phyloP scores from a whole-genome alignment of 148 eudicot species.

The Cornus suecica region DNA sequence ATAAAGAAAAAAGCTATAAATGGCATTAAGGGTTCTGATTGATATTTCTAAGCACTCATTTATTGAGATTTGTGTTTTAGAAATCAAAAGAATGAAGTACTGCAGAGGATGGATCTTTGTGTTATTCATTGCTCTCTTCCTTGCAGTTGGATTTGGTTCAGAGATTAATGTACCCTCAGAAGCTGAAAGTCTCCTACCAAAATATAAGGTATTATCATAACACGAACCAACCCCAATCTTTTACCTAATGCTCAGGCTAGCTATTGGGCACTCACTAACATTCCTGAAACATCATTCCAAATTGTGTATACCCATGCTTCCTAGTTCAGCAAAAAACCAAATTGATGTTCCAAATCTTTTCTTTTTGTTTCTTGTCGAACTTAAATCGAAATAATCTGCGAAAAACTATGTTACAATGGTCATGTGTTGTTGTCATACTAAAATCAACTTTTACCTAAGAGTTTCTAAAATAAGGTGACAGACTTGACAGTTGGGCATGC shows the following conservation, averaged over 20 bases:
- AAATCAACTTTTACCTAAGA: background rate
- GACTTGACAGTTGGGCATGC: too few species aligned
- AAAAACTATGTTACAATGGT: background rate
- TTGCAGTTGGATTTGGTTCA: conserved; percentile 7
- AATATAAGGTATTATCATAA: conserved; percentile 29
- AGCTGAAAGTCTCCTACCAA: conserved; percentile 17
- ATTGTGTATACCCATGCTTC: background rate
- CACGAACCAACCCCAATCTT: too few species aligned
- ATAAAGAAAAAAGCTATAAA: background rate
- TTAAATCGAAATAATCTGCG: too few species aligned
- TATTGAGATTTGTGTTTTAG: background rate
- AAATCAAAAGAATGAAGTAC: conserved; percentile 13
- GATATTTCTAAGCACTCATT: background rate
- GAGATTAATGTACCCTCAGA: conserved; percentile 5
- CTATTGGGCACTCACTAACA: background rate
- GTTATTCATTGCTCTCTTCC: conserved; percentile 12
- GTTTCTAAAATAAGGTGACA: too few species aligned
- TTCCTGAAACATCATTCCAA: background rate
- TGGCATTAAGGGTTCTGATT: background rate
- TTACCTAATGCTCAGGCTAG: background rate
- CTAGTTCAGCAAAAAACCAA: background rate
- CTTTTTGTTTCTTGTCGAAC: background rate
- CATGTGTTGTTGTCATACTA: too few species aligned
- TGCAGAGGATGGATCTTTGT: background rate
- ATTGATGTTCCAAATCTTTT: background rate